Conservation (phyloP, 139 green algal species). For the Asterochloris erici region DNA sequence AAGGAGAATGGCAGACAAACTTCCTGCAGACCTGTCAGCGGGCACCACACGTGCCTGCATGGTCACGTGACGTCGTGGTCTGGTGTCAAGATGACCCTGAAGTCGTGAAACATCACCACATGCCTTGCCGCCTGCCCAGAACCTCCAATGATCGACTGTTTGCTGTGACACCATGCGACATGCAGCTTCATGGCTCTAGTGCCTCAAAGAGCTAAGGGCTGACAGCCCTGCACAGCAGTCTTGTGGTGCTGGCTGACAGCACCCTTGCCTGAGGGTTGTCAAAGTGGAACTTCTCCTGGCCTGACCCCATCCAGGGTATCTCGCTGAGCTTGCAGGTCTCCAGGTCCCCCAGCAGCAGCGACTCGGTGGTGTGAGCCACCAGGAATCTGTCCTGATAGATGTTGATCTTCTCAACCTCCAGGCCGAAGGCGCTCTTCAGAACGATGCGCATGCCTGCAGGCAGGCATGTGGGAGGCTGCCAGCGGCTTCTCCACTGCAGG, state of each 20-base stretch:
- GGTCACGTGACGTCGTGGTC: no score
- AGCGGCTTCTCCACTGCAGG: background rate
- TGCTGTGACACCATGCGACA: no score
- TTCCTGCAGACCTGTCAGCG: no score
- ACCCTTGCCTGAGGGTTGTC: constrained; percentile 1
- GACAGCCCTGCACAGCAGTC: background rate
- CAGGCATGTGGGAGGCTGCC: background rate
- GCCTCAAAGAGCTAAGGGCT: background rate
- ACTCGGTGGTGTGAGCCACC: constrained; percentile 64
- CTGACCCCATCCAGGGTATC: constrained; percentile 52
- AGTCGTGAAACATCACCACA: no score
- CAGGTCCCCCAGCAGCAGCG: constrained; percentile 72
- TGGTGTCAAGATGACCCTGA: no score
- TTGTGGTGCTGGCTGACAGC: background rate
- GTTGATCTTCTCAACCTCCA: constrained; percentile 68
- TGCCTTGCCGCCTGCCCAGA: no score
- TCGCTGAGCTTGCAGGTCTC: constrained; percentile 72
- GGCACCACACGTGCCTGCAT: no score
- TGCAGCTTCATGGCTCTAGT: no score
- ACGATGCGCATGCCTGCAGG: constrained; percentile 41
- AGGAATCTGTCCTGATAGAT: constrained; percentile 74
- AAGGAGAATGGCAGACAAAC: no score
- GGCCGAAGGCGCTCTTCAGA: constrained; percentile 43
- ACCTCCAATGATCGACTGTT: no score
- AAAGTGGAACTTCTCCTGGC: constrained; percentile 33